Percentiles rank a stretch among this genome's conserved stretches.
These are phyloP conservation scores for Rhizoclosmatium sp. DNA, from an alignment of 192 early-diverging fungal species.

Conservation along the genomic window DNA sequence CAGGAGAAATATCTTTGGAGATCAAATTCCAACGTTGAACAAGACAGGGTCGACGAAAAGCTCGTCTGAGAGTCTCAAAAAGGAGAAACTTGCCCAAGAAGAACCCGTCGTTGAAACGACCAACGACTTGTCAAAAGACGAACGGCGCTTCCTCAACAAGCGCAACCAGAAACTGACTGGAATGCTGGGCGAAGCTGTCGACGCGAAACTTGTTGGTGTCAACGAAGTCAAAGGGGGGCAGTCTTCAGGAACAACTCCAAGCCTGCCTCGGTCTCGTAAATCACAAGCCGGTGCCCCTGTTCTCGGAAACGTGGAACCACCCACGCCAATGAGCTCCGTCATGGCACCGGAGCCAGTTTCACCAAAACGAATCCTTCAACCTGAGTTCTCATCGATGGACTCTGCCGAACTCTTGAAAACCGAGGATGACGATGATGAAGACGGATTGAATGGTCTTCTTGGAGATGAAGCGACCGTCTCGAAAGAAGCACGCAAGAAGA, in stretches of 20 bases:
- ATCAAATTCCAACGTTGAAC: constrained; percentile 21
- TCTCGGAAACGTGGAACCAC: not conserved
- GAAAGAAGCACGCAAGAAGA: constrained; percentile 46
- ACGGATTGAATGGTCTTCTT: not conserved
- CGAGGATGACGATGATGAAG: not conserved
- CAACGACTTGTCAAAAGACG: constrained; percentile 61
- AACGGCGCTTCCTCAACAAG: constrained; percentile 65
- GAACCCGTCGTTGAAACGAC: constrained; percentile 38
- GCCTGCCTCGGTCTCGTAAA: not conserved
- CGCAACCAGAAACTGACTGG: constrained; percentile 68
- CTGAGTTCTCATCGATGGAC: not conserved
- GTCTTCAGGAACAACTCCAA: not conserved
- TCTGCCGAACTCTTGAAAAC: not conserved
- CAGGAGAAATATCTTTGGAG: constrained; percentile 34
- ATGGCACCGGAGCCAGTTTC: not conserved
- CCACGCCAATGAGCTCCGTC: not conserved
- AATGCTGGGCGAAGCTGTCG: constrained; percentile 67
- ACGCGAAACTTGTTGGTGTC: constrained; percentile 43
- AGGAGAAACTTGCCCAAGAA: not conserved
- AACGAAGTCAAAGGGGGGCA: constrained; percentile 4
- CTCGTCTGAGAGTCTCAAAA: not conserved
- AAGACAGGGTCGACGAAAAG: constrained; percentile 26
- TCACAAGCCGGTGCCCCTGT: not conserved
- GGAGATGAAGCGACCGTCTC: constrained; percentile 7
- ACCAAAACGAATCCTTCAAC: not conserved